Evolutionary conservation across 179 eudicot genomes (phyloP).

Genomic region (Spinacia oleracea): DNA sequence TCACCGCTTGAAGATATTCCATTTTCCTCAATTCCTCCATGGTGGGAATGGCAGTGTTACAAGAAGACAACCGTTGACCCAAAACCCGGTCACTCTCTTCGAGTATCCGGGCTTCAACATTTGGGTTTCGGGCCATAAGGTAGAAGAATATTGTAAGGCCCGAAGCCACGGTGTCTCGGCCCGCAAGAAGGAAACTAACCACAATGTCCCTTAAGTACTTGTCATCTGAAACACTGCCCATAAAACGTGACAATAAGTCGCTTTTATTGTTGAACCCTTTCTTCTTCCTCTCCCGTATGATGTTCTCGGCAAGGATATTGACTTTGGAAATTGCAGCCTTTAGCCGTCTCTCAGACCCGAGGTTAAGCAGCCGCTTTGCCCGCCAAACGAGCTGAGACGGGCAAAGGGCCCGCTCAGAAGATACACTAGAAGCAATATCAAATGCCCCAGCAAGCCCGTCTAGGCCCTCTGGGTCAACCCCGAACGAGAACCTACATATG

Average conservation of each 20-base stretch:
- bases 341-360: slow-evolving; percentile 59
- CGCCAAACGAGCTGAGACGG: slow-evolving; percentile 54
- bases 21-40: slow-evolving; percentile 50
- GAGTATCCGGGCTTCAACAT: slow-evolving; percentile 38
- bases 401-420: slow-evolving; percentile 60
- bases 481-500: slow-evolving; percentile 63
- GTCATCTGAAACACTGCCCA: slow-evolving; percentile 52
- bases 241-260: slow-evolving; percentile 58
- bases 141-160: slow-evolving; percentile 75
- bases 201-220: slow-evolving; percentile 68
- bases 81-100: slow-evolving; percentile 39
- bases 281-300: slow-evolving; percentile 40
- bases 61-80: slow-evolving; percentile 13
- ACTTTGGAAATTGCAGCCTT: slow-evolving; percentile 49
- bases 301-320: slow-evolving; percentile 35
- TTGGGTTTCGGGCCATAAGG: slow-evolving; percentile 47
- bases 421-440: slow-evolving; percentile 52
- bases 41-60: slow-evolving; percentile 11
- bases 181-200: slow-evolving; percentile 77
- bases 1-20: slow-evolving; percentile 59
- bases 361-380: slow-evolving; percentile 43
- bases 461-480: slow-evolving; percentile 52
- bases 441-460: slow-evolving; percentile 61
- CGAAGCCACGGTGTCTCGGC: slow-evolving; percentile 88
- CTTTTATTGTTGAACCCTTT: slow-evolving; percentile 7